Evolutionary conservation across 2,329 filamentous ascomycete species (phyloP).

Genomic region (Colletotrichum lini): DNA sequence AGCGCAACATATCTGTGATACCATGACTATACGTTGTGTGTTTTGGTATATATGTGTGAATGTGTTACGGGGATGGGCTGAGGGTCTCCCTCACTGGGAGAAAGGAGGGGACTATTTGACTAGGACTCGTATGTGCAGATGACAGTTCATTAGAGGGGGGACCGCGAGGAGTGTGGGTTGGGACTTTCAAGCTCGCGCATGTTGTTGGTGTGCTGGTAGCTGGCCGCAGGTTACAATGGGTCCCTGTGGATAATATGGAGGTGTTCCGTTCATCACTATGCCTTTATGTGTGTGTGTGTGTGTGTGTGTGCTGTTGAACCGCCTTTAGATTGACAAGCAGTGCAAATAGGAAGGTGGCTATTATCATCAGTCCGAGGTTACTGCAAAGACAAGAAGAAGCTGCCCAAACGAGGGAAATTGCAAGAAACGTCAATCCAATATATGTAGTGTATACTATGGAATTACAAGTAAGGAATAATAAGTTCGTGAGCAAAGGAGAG

Average conservation of each 20-base stretch:
- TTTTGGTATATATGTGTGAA: slow-evolving; percentile 1
- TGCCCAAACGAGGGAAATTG: background rate
- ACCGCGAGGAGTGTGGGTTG: background rate
- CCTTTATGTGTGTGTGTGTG: too few species aligned
- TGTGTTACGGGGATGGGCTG: background rate
- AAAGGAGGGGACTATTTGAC: background rate
- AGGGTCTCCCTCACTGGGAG: background rate
- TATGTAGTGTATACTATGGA: background rate
- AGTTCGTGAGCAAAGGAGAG: background rate
- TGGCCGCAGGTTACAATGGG: too few species aligned
- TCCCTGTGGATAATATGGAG: too few species aligned
- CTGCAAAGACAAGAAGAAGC: background rate
- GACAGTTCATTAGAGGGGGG: background rate
- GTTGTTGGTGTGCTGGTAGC: background rate
- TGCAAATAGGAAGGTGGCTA: too few species aligned
- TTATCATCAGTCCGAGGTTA: too few species aligned
- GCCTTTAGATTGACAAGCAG: too few species aligned
- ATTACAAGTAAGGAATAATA: slow-evolving; percentile 6
- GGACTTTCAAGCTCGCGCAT: background rate
- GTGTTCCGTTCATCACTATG: too few species aligned
- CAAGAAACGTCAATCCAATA: background rate
- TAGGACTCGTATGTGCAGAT: background rate
- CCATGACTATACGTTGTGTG: slow-evolving; percentile 11
- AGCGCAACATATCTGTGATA: slow-evolving; percentile 7
- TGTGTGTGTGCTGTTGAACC: too few species aligned